Conservation (phyloP, 768 basidiomycete species). For the Collybia nuda region DNA sequence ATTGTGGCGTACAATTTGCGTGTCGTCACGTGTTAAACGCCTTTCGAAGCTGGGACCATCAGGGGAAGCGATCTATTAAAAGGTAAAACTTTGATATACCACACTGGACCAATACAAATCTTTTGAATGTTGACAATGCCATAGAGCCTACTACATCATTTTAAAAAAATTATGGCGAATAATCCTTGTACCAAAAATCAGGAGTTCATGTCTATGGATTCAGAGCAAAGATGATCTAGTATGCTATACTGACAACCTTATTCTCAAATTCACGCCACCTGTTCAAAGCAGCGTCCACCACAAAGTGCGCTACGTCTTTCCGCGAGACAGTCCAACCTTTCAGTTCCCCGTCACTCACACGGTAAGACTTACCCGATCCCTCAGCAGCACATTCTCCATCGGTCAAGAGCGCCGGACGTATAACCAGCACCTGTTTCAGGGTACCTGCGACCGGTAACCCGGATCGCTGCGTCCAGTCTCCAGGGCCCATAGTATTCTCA, state of each 20-base stretch:
- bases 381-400: constrained; percentile 51
- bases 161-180: too few relatives aligned
- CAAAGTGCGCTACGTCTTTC: constrained; percentile 64
- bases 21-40: too few relatives aligned
- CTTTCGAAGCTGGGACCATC: too few relatives aligned
- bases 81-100: too few relatives aligned
- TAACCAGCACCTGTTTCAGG: constrained; percentile 43
- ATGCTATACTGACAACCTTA: constrained; percentile 47
- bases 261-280: constrained; percentile 55
- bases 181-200: too few relatives aligned
- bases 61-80: too few relatives aligned
- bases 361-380: constrained; percentile 31
- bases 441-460: constrained; percentile 42
- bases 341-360: constrained; percentile 35
- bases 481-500: constrained; percentile 37
- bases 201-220: too few relatives aligned
- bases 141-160: too few relatives aligned
- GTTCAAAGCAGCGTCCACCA: constrained; percentile 43
- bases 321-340: constrained; percentile 53
- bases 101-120: too few relatives aligned
- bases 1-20: too few relatives aligned
- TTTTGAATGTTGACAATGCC: too few relatives aligned
- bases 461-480: constrained; percentile 41
- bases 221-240: too few relatives aligned
- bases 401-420: constrained; percentile 59